Conservation (phyloP, 2,329 filamentous ascomycete species). For the Colletotrichum melonis region DNA sequence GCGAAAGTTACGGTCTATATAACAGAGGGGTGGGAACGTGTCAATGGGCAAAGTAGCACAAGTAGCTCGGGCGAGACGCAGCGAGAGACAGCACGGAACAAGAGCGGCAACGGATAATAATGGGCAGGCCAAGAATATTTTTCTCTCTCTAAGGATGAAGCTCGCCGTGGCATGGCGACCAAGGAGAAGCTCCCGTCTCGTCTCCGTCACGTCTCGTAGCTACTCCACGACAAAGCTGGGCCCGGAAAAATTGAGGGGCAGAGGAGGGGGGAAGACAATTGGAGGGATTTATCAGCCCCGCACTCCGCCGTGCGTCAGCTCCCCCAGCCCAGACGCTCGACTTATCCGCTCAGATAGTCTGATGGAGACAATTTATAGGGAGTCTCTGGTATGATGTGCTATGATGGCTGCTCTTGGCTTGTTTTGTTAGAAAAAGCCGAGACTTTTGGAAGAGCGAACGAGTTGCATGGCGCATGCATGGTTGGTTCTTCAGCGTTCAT, state of each 20-base stretch:
- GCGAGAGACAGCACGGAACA: slow-evolving; percentile 4
- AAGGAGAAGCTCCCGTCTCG: slow-evolving; percentile 19
- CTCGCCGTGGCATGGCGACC: slow-evolving; percentile 1
- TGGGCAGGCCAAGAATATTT: slow-evolving; percentile 4
- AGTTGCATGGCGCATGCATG: not conserved
- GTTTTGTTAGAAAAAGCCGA: not conserved
- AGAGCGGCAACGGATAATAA: slow-evolving; percentile 1
- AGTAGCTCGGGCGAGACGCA: slow-evolving; percentile 17
- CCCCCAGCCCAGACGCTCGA: slow-evolving; percentile 5
- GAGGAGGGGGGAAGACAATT: slow-evolving; percentile 38
- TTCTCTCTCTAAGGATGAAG: slow-evolving; percentile 15
- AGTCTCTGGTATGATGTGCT: not conserved
- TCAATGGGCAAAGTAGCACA: slow-evolving; percentile 8
- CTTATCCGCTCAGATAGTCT: not conserved
- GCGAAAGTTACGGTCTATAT: slow-evolving; percentile 22
- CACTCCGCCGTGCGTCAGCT: slow-evolving; percentile 30
- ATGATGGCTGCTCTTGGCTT: not conserved
- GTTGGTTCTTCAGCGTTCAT: slow-evolving; percentile 4
- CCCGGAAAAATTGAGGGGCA: slow-evolving; percentile 53
- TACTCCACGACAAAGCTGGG: slow-evolving; percentile 15
- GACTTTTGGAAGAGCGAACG: not conserved
- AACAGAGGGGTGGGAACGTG: slow-evolving; percentile 4
- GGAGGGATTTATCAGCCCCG: slow-evolving; percentile 37
- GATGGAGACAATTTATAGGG: not conserved
- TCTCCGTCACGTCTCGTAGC: slow-evolving; percentile 10